Conservation (phyloP, 257 asterid species). For the Forsythia viridissima region DNA sequence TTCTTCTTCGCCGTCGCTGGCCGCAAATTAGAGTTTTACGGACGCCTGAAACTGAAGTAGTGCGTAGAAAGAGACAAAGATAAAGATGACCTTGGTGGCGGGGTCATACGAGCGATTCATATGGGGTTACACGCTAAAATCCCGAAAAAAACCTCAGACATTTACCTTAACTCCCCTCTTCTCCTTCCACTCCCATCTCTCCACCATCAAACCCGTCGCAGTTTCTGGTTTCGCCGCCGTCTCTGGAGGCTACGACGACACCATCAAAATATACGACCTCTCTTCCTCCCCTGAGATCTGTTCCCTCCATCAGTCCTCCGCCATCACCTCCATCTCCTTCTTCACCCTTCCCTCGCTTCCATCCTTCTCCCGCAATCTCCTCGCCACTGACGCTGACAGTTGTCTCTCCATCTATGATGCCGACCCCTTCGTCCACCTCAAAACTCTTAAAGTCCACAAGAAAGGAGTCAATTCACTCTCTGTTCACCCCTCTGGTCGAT, state of each 20-base stretch:
- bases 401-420: constrained; percentile 68
- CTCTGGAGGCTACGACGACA: constrained; percentile 90
- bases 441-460: too few species aligned
- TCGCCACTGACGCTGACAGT: constrained; percentile 71
- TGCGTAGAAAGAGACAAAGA: too few species aligned
- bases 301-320: constrained; percentile 63
- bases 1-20: too few species aligned
- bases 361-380: constrained; percentile 71
- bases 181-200: constrained; percentile 60
- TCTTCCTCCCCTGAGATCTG: constrained; percentile 78
- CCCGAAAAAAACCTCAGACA: constrained; percentile 36
- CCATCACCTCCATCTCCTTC: constrained; percentile 71
- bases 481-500: too few species aligned
- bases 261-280: constrained; percentile 89
- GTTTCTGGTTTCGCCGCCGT: constrained; percentile 82
- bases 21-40: too few species aligned
- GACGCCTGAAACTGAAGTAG: too few species aligned
- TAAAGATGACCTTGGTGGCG: constrained; percentile 66
- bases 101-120: constrained; percentile 91
- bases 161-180: constrained; percentile 36
- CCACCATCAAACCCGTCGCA: constrained; percentile 80
- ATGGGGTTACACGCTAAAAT: constrained; percentile 77
- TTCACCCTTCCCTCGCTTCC: constrained; percentile 59
- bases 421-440: constrained; percentile 71
- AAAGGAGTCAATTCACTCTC: too few species aligned